phyloP scores from a whole-genome alignment of 768 basidiomycete genomes.

The Xanthoconium stramineum region DNA sequence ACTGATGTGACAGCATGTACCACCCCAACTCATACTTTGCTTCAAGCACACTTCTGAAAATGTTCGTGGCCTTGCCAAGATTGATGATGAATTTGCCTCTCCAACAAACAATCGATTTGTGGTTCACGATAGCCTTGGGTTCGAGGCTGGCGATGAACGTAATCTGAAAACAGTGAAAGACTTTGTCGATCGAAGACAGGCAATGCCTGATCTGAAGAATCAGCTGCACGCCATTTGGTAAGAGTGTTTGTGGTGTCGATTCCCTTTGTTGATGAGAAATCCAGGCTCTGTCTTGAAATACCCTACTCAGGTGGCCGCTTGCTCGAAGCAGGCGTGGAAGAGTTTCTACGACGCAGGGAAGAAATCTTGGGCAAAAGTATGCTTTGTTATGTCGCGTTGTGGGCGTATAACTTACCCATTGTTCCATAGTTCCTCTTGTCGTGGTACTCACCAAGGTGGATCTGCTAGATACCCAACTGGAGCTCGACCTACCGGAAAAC shows the following conservation, averaged over 20 bases:
- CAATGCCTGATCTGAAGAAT: neutral
- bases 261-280: neutral
- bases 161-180: slow-evolving; percentile 3
- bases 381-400: neutral
- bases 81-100: slow-evolving; percentile 15
- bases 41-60: slow-evolving; percentile 1
- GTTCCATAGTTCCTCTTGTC: slow-evolving; percentile 7
- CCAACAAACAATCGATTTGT: slow-evolving; percentile 12
- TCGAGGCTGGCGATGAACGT: slow-evolving; percentile 9
- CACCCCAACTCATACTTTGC: neutral
- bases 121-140: slow-evolving; percentile 18
- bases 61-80: slow-evolving; percentile 6
- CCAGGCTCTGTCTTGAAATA: slow-evolving; percentile 17
- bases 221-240: slow-evolving; percentile 17
- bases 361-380: slow-evolving; percentile 10
- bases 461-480: slow-evolving; percentile 1
- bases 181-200: slow-evolving; percentile 5
- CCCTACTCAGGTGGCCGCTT: slow-evolving; percentile 14
- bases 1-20: neutral
- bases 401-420: neutral
- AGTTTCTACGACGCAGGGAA: slow-evolving; percentile 1
- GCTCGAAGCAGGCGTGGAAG: slow-evolving; percentile 13
- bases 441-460: slow-evolving; percentile 18
- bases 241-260: neutral
- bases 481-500: neutral